Evolutionary conservation across 2,329 filamentous ascomycete species (phyloP).

Genomic region (Rachicladosporium sp.): DNA sequence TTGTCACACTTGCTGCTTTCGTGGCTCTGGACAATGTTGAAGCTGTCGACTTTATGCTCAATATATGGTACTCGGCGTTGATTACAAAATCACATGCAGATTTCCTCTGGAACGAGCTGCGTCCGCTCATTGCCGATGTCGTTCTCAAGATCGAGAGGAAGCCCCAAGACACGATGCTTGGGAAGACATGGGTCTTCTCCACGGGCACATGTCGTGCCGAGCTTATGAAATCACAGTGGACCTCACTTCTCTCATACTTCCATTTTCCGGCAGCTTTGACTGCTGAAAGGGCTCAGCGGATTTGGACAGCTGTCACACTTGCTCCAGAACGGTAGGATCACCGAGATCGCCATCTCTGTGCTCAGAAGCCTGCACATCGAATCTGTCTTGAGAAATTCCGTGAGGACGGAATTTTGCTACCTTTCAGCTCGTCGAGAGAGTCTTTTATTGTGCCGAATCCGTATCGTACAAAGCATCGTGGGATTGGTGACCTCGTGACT

Average conservation of each 20-base stretch:
- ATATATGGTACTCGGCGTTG: slow-evolving; percentile 36
- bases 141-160: too few relatives aligned
- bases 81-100: slow-evolving; percentile 16
- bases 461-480: slow-evolving; percentile 26
- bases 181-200: too few relatives aligned
- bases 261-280: too few relatives aligned
- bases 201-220: too few relatives aligned
- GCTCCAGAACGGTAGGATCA: too few relatives aligned
- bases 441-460: slow-evolving; percentile 30
- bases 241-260: too few relatives aligned
- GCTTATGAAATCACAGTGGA: too few relatives aligned
- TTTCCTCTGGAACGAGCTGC: slow-evolving; percentile 11
- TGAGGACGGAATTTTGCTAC: slow-evolving; percentile 29
- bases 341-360: slow-evolving; percentile 21
- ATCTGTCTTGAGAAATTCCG: slow-evolving; percentile 22
- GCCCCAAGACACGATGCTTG: too few relatives aligned
- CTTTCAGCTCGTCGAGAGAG: slow-evolving; percentile 24
- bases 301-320: too few relatives aligned
- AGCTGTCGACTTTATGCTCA: slow-evolving; percentile 26
- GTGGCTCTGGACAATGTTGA: slow-evolving; percentile 7
- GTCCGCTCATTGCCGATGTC: too few relatives aligned
- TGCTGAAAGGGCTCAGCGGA: too few relatives aligned
- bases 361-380: slow-evolving; percentile 16
- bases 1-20: slow-evolving; percentile 26
- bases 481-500: too few relatives aligned